These are phyloP conservation scores for Buddleja alternifolia DNA, from an alignment of 257 asterid genomes.

Conservation along the genomic window DNA sequence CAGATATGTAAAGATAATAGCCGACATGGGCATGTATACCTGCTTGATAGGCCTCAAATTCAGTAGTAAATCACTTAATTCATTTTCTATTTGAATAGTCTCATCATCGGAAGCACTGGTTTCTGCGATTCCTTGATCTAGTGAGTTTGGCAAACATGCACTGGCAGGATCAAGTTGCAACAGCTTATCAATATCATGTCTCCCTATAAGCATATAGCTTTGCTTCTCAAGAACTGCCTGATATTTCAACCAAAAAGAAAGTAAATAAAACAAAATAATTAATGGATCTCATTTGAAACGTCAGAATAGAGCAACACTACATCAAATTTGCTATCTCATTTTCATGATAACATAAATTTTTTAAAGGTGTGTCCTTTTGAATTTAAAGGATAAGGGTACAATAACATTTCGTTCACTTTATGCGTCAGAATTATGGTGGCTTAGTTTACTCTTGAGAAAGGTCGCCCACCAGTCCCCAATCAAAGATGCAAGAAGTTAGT, in stretches of 20 bases:
- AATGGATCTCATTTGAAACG: constrained; percentile 22
- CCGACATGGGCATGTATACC: constrained; percentile 49
- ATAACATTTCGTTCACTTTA: constrained; percentile 19
- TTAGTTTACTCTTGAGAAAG: constrained; percentile 15
- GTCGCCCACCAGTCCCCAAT: constrained; percentile 14
- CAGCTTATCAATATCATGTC: constrained; percentile 91
- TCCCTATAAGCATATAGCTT: constrained; percentile 98
- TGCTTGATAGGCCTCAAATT: constrained; percentile 91
- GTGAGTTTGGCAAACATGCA: constrained; percentile 69
- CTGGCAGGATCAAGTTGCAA: constrained; percentile 89
- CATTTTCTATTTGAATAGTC: constrained; percentile 63
- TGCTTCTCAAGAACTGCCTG: constrained; percentile 99
- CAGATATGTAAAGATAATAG: constrained; percentile 20
- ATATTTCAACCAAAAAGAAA: constrained; percentile 37
- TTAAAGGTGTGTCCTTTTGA: constrained; percentile 6
- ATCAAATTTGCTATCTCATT: constrained; percentile 14
- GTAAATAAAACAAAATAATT: background rate
- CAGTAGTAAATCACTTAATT: constrained; percentile 71
- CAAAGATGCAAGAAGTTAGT: constrained; percentile 17
- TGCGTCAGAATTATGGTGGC: constrained; percentile 15
- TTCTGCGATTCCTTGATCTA: constrained; percentile 52
- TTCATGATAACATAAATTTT: background rate
- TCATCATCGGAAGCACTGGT: constrained; percentile 55
- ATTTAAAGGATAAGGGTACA: constrained; percentile 9
- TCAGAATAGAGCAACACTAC: constrained; percentile 19